A percentile compares a stretch with the other conserved stretches of the same genome.
These are phyloP conservation scores for Sporothrix mexicana DNA, from an alignment of 2,329 filamentous ascomycete species.

Conservation along the genomic window DNA sequence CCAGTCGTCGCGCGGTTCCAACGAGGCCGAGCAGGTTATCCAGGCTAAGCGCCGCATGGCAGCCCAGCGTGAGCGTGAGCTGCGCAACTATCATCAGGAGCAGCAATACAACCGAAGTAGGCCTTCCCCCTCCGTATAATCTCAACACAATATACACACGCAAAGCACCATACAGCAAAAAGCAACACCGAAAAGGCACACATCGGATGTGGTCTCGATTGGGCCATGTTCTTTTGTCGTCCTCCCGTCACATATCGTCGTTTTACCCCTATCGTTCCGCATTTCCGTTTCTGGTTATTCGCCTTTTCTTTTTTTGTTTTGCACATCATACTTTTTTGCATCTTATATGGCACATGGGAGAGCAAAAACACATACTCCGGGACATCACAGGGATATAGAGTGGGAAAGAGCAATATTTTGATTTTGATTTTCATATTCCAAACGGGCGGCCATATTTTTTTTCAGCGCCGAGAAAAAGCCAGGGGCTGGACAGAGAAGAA, in stretches of 20 bases:
- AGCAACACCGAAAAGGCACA: not conserved
- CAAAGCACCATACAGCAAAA: not conserved
- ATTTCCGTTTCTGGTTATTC: not conserved
- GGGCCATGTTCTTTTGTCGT: slow-evolving; percentile 10
- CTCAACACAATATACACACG: slow-evolving; percentile 45
- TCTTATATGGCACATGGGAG: slow-evolving; percentile 31
- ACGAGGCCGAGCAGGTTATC: slow-evolving; percentile 97
- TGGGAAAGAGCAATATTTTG: slow-evolving; percentile 24
- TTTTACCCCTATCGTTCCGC: slow-evolving; percentile 19
- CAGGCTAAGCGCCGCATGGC: slow-evolving; percentile 99
- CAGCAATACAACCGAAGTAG: slow-evolving; percentile 99
- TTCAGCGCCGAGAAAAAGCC: slow-evolving; percentile 28
- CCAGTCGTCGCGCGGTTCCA: slow-evolving; percentile 79
- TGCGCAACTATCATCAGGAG: slow-evolving; percentile 99
- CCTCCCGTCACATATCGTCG: slow-evolving; percentile 26
- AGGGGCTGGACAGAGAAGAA: slow-evolving; percentile 20
- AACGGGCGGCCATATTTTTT: slow-evolving; percentile 27
- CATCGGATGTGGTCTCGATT: not conserved
- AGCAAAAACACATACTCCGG: slow-evolving; percentile 28
- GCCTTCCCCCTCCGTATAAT: slow-evolving; percentile 78
- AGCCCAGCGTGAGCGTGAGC: slow-evolving; percentile 96
- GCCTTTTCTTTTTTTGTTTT: slow-evolving; percentile 25
- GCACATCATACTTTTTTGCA: slow-evolving; percentile 28
- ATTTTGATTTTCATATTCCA: slow-evolving; percentile 39
- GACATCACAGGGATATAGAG: slow-evolving; percentile 29